Evolutionary conservation across 1,284 basidiomycete genomes (phyloP).

Genomic region (Violaceomyces palustris): DNA sequence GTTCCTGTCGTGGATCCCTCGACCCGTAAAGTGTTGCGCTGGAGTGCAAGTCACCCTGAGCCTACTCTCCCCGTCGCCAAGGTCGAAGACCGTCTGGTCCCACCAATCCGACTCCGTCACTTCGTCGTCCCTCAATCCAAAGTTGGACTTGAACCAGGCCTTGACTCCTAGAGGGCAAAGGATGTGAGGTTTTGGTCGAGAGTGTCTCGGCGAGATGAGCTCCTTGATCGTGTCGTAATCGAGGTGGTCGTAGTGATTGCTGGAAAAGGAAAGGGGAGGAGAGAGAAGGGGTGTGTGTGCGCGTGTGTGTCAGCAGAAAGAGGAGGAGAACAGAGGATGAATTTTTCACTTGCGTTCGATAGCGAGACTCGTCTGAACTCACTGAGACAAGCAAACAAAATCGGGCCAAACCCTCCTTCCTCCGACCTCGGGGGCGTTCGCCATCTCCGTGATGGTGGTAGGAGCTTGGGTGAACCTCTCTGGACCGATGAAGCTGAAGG

Average conservation of each 20-base stretch:
- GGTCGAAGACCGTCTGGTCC: conserved; percentile 19
- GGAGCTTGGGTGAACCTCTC: conserved; percentile 30
- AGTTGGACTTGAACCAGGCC: conserved; percentile 27
- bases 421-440: conserved; percentile 4
- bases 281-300: background rate
- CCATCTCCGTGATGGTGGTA: conserved; percentile 28
- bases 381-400: conserved; percentile 30
- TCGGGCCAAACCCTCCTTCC: conserved; percentile 33
- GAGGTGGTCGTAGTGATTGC: conserved; percentile 44
- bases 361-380: no score
- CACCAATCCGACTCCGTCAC: conserved; percentile 45
- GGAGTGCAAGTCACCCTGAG: conserved; percentile 34
- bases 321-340: no score
- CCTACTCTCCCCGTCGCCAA: conserved; percentile 1
- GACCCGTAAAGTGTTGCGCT: conserved; percentile 35
- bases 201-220: conserved; percentile 20
- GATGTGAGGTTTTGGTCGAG: conserved; percentile 26
- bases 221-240: conserved; percentile 31
- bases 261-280: background rate
- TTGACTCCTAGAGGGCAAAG: conserved; percentile 36
- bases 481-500: conserved; percentile 37
- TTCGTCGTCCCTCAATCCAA: conserved; percentile 13
- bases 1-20: conserved; percentile 19
- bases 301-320: no score
- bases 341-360: no score